Evolutionary conservation across 257 asterid species (phyloP).

Genomic region (Nyctanthes arbortristis): DNA sequence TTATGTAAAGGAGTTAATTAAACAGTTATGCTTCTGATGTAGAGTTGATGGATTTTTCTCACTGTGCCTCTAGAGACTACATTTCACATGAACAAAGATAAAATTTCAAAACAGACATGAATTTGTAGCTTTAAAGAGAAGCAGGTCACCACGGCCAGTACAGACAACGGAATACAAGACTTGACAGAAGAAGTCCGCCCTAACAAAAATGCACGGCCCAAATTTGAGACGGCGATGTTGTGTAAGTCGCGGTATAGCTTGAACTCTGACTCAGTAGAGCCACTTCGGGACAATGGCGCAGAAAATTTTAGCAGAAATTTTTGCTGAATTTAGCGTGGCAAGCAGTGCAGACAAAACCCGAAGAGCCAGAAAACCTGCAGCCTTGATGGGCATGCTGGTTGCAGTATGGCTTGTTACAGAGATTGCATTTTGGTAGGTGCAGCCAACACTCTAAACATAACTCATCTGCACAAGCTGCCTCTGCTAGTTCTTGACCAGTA

Average conservation of each 20-base stretch:
- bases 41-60: not conserved
- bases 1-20: not conserved
- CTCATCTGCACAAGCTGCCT: constrained; percentile 53
- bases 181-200: too few relatives aligned
- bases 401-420: constrained; percentile 79
- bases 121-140: too few relatives aligned
- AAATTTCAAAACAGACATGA: too few relatives aligned
- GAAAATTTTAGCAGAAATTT: constrained; percentile 24
- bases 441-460: constrained; percentile 78
- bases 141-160: too few relatives aligned
- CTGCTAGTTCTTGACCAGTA: constrained; percentile 45
- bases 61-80: too few relatives aligned
- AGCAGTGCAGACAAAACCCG: constrained; percentile 48
- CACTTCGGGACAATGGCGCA: not conserved
- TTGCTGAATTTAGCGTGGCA: constrained; percentile 43
- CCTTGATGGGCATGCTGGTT: constrained; percentile 45
- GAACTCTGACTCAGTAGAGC: not conserved
- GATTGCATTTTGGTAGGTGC: constrained; percentile 65
- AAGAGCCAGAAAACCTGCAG: constrained; percentile 20
- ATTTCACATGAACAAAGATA: too few relatives aligned
- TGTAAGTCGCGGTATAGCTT: too few relatives aligned
- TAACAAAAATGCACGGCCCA: not conserved
- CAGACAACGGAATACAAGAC: too few relatives aligned
- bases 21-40: not conserved
- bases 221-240: too few relatives aligned